Conservation (phyloP, 2,329 filamentous ascomycete species). For the Colletotrichum shisoi region DNA sequence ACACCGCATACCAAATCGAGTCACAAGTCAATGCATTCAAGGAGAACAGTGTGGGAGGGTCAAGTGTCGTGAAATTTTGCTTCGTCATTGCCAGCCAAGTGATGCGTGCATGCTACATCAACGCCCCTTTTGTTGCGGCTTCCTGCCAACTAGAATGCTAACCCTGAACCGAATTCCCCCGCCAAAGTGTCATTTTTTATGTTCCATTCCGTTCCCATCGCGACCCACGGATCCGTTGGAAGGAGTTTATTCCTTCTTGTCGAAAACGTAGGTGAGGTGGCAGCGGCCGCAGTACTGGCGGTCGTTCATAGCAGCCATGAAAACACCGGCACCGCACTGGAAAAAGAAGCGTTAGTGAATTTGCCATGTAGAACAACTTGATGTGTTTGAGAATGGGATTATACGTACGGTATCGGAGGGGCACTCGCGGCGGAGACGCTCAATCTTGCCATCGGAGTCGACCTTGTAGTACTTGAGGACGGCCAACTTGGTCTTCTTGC, state of each 20-base stretch:
- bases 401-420: slow-evolving; percentile 82
- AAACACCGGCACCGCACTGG: slow-evolving; percentile 98
- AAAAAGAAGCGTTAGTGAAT: slow-evolving; percentile 46
- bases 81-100: slow-evolving; percentile 42
- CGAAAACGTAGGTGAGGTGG: slow-evolving; percentile 77
- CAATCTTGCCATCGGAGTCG: slow-evolving; percentile 99
- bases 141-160: slow-evolving; percentile 42
- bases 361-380: slow-evolving; percentile 30
- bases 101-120: slow-evolving; percentile 54
- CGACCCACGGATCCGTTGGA: slow-evolving; percentile 30
- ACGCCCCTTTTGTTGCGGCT: slow-evolving; percentile 51
- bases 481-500: slow-evolving; percentile 99
- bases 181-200: slow-evolving; percentile 28
- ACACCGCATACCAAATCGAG: no score
- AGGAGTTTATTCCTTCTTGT: slow-evolving; percentile 63
- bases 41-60: slow-evolving; percentile 6
- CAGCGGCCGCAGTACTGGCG: slow-evolving; percentile 92
- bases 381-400: background rate
- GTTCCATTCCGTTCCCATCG: slow-evolving; percentile 17
- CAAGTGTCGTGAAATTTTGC: slow-evolving; percentile 37
- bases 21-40: background rate
- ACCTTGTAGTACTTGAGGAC: slow-evolving; percentile 99
- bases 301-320: slow-evolving; percentile 99
- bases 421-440: slow-evolving; percentile 98
- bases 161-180: slow-evolving; percentile 37